Base-by-base conservation (phyloP, 2,329 filamentous ascomycete species). In the Xylariaceae sp. region DNA sequence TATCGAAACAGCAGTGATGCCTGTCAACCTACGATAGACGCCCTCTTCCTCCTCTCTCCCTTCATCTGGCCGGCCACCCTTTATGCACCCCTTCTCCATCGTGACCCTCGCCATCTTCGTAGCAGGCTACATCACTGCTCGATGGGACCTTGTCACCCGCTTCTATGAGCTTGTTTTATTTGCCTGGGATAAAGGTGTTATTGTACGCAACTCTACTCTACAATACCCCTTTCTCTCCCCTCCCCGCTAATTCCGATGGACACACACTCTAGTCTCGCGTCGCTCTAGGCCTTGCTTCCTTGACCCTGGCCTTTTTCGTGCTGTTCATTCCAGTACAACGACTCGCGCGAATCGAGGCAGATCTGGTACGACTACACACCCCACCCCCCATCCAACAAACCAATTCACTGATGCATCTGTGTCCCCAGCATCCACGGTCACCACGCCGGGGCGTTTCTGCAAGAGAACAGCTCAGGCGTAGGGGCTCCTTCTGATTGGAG, bases 121-220 rank as follows among this genome's bases (percentile, higher is more conserved):
- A 79, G 92, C 93, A 74, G 93, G 93, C 70, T 98, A 98, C 79
- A 97, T 92, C 69, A 98, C 93, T 72, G 93, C 93, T 66, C 87
- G 93, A 77, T 98, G 93, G 91, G 93, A 97, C 72, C 84, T 98
- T 53, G 90, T 96, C 58, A 96, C 92, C 60, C 85, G 91, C 62
- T 79, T 97, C 61, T 95, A 96, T 85, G 92, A 98, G 72, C 82
- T 98, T 62, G 87, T 89, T 58, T 86, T 95, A 56, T 98, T 97
- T 68, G 93, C 94, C 58, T 96, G 91, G 90, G 88, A 97, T 69
- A 88, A 97, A 88, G 90, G 92, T 65, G 93, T 98, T 62, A 86
- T 97, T 66, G 90, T 95, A 74, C 63, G 85, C 32, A 17, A 16
- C 10, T 6, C 23, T 29, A 4, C 34, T 19, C 12, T 20, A 34